Percentiles rank a stretch among this genome's conserved stretches.
Conservation (phyloP, 1,284 basidiomycete genomes). For the Rhodotorula sp. region DNA sequence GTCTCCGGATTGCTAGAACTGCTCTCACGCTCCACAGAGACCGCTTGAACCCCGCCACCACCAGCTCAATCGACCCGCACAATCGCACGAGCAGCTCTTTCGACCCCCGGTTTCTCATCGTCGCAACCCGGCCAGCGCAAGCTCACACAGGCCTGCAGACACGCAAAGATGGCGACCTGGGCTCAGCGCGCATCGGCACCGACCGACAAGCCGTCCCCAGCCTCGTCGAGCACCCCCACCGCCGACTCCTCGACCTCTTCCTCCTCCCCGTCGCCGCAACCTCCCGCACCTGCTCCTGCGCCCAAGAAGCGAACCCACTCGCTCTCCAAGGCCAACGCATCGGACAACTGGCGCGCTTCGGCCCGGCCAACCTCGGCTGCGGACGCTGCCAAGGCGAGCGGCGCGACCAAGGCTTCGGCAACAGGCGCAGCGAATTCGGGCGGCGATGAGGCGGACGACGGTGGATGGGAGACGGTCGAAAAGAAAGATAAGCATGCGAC, state of each 20-base stretch:
- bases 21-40: no score
- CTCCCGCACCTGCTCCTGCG: not conserved
- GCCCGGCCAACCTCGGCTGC: not conserved
- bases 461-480: conserved; percentile 32
- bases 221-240: not conserved
- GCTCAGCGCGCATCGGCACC: conserved; percentile 11
- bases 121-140: not conserved
- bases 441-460: conserved; percentile 8
- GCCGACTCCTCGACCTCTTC: not conserved
- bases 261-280: not conserved
- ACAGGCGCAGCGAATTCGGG: no score
- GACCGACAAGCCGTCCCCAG: not conserved
- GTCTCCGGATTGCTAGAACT: no score
- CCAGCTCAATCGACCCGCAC: no score
- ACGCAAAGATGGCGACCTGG: conserved; percentile 25
- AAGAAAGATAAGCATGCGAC: conserved; percentile 25
- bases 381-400: not conserved
- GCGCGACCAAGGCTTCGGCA: not conserved
- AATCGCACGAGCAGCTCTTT: no score
- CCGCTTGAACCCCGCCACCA: no score
- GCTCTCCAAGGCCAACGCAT: conserved; percentile 18
- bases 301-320: not conserved
- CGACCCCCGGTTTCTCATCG: no score
- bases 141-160: not conserved
- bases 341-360: conserved; percentile 33